Evolutionary conservation across 1,284 basidiomycete genomes (phyloP).

Genomic region (Leccinum pachyderme): DNA sequence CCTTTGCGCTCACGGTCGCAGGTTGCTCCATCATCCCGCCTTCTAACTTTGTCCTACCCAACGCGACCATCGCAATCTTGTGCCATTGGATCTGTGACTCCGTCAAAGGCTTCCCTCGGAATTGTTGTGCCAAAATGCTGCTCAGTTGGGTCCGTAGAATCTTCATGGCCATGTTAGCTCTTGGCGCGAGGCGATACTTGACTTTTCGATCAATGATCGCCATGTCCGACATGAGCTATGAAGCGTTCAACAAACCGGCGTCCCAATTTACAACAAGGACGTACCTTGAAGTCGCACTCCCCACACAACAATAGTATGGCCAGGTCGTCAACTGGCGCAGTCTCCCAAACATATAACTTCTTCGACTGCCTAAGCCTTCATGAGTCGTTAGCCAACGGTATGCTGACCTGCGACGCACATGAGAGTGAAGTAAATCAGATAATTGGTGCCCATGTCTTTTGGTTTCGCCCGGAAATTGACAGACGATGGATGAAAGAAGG

Average conservation of each 20-base stretch:
- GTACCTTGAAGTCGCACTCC: slow-evolving; percentile 87
- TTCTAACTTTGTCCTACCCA: slow-evolving; percentile 48
- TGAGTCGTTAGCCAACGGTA: slow-evolving; percentile 4
- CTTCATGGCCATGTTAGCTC: slow-evolving; percentile 80
- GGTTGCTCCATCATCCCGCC: slow-evolving; percentile 16
- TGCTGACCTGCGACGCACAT: slow-evolving; percentile 53
- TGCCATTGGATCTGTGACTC: slow-evolving; percentile 69
- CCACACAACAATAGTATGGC: slow-evolving; percentile 87
- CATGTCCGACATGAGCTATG: slow-evolving; percentile 68
- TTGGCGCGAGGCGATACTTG: slow-evolving; percentile 69
- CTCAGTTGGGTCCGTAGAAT: slow-evolving; percentile 69
- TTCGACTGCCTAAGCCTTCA: slow-evolving; percentile 73
- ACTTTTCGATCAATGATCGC: slow-evolving; percentile 87
- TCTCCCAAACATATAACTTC: slow-evolving; percentile 97
- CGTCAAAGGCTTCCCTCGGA: slow-evolving; percentile 60
- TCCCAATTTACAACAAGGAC: slow-evolving; percentile 12
- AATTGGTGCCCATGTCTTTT: slow-evolving; percentile 71
- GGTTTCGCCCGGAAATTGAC: slow-evolving; percentile 76
- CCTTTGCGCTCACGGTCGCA: slow-evolving; percentile 8
- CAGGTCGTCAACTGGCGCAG: slow-evolving; percentile 84
- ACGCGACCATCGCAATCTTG: slow-evolving; percentile 60
- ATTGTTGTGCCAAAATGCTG: slow-evolving; percentile 61
- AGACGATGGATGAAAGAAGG: slow-evolving; percentile 90
- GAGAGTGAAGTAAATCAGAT: slow-evolving; percentile 86
- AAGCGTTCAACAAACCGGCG: slow-evolving; percentile 7